Conservation (phyloP, 2,329 filamentous ascomycete genomes). For the Scytalidium lignicola region DNA sequence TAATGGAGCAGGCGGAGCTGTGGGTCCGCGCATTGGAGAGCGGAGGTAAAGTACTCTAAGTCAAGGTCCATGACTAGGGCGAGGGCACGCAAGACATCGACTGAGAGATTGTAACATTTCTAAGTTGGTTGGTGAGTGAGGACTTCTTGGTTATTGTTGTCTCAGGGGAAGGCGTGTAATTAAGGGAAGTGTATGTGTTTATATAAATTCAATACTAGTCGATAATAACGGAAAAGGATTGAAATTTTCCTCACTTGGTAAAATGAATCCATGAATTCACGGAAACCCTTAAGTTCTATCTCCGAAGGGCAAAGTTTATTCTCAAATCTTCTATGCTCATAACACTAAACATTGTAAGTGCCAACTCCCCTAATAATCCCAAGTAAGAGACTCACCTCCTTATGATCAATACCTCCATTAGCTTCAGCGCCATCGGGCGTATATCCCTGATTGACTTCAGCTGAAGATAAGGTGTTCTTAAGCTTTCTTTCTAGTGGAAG, state of each 20-base stretch:
- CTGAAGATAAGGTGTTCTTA: slow-evolving; percentile 3
- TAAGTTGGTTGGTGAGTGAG: background rate
- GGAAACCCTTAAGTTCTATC: slow-evolving; percentile 1
- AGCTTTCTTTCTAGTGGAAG: slow-evolving; percentile 1
- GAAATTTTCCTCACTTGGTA: background rate
- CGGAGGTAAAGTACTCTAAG: slow-evolving; percentile 1
- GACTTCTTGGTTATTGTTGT: no score
- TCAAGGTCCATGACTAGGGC: slow-evolving; percentile 3
- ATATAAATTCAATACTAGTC: no score
- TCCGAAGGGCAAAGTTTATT: slow-evolving; percentile 2
- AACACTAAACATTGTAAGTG: background rate
- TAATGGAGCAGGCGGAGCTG: slow-evolving; percentile 13
- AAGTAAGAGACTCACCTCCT: slow-evolving; percentile 1
- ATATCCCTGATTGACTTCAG: slow-evolving; percentile 5
- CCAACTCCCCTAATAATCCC: background rate
- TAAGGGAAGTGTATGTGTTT: no score
- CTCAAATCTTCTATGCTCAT: slow-evolving; percentile 4
- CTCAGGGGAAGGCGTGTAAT: no score
- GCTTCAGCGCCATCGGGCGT: slow-evolving; percentile 4
- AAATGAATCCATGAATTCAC: background rate
- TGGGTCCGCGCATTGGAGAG: slow-evolving; percentile 1
- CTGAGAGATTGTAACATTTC: slow-evolving; percentile 4
- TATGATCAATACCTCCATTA: slow-evolving; percentile 4
- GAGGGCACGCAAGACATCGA: slow-evolving; percentile 2
- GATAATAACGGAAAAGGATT: no score